Base-by-base conservation (phyloP, 805 yeast genomes). In the Lachancea waltii region DNA sequence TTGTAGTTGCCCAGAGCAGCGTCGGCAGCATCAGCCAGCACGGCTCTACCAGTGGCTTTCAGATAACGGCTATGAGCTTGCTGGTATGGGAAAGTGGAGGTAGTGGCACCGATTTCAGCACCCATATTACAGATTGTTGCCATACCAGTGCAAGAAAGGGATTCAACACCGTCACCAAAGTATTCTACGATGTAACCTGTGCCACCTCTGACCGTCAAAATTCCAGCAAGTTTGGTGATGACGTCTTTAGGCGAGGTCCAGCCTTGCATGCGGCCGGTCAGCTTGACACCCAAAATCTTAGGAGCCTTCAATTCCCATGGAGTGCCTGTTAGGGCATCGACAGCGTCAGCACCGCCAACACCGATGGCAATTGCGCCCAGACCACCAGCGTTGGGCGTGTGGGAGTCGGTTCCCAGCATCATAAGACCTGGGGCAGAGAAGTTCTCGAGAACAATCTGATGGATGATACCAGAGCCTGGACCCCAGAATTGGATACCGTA, bases 261-360 rank as follows among this genome's bases (percentile, higher is more conserved):
- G 37, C 97, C 97, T 50, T 72, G 75, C 69, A 92, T 72, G 57
- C 73, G 57, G 47, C 98, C 98, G 29, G 92, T 85, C 56, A 92
- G 76, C 65, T 86, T 83, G 53, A 92, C 95, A 66, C 98, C 98
- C 48, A 92, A 69, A 30, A 87, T 70, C 67, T 85, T 85, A 52
- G 98, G 98, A 39, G 97, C 97, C 71, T 89, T 89, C 64, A 92
- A 76, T 69, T 92, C 98, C 98, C 98, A 92, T 41, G 98, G 97
- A 21, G 92, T 81, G 49, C 92, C 95, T 30, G 97, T 87, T 58
- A 92, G 69, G 36, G 92, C 98, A 65, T 92, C 98, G 40, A 92
- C 98, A 28, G 98, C 98, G 67, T 92, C 98, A 40, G 98, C 98
- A 72, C 98, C 98, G 68, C 98, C 98, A 28, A 92, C 98, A 68